phyloP scores from a whole-genome alignment of 306 rosid species.

The Nissolia schottii region DNA sequence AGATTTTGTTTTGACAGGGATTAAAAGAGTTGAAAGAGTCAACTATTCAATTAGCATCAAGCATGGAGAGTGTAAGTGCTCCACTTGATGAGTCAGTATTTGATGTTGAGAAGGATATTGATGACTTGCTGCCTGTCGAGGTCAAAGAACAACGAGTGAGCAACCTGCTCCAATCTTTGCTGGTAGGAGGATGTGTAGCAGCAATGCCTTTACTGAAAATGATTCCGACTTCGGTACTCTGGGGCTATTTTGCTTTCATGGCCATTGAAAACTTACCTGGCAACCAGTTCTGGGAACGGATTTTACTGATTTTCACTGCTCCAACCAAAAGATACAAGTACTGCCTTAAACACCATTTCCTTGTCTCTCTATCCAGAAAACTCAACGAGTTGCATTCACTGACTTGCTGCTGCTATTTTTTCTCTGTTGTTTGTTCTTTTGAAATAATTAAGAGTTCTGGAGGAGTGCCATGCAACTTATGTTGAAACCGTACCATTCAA shows the following conservation, averaged over 20 bases:
- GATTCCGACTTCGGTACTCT: conserved; percentile 79
- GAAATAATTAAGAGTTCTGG: conserved; percentile 44
- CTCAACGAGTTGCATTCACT: conserved; percentile 6
- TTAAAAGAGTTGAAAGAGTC: conserved; percentile 60
- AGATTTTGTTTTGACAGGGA: conserved; percentile 44
- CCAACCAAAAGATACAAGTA: conserved; percentile 78
- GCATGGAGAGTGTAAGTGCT: conserved; percentile 39
- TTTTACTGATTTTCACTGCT: conserved; percentile 61
- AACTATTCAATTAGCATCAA: conserved; percentile 54
- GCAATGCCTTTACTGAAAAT: conserved; percentile 74
- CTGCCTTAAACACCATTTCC: conserved; percentile 5
- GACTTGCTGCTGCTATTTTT: background rate
- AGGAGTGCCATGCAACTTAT: conserved; percentile 59
- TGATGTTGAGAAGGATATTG: conserved; percentile 71
- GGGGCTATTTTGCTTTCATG: conserved; percentile 90
- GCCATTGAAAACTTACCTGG: conserved; percentile 85
- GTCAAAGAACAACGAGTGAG: conserved; percentile 83
- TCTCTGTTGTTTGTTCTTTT: background rate
- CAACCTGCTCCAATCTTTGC: conserved; percentile 71
- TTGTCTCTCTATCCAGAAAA: background rate
- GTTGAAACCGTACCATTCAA: conserved; percentile 77
- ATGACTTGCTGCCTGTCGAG: conserved; percentile 69
- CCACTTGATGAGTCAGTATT: conserved; percentile 59
- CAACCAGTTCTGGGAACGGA: conserved; percentile 82
- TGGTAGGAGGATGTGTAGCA: conserved; percentile 73